Conservation (phyloP, 805 yeast species). For the Tetrapisispora iriomotensis region DNA sequence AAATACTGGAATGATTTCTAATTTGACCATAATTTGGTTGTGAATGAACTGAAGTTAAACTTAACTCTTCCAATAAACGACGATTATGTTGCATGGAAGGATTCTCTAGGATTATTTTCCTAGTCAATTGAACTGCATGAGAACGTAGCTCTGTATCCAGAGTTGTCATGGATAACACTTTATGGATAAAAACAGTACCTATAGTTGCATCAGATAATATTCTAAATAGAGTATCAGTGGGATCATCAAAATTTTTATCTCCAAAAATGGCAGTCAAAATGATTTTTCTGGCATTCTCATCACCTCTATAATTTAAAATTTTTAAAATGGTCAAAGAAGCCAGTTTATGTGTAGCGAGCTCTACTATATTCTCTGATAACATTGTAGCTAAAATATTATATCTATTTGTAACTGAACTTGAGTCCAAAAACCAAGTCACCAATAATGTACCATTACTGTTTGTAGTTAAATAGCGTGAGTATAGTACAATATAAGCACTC, state of each 20-base stretch:
- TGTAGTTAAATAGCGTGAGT: conserved; percentile 68
- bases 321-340: conserved; percentile 78
- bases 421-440: conserved; percentile 90
- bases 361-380: conserved; percentile 51
- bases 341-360: conserved; percentile 67
- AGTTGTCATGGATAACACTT: conserved; percentile 65
- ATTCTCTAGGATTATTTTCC: conserved; percentile 50
- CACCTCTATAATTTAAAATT: conserved; percentile 60
- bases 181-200: conserved; percentile 71
- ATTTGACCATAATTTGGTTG: background rate
- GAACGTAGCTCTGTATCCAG: conserved; percentile 47
- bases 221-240: conserved; percentile 42
- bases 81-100: conserved; percentile 67
- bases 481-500: conserved; percentile 66
- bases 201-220: conserved; percentile 59
- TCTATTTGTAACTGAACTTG: conserved; percentile 57
- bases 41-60: conserved; percentile 32
- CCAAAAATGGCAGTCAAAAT: conserved; percentile 64
- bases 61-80: conserved; percentile 86
- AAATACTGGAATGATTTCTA: conserved; percentile 9
- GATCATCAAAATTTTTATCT: conserved; percentile 28
- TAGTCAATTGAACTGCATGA: conserved; percentile 50
- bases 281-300: conserved; percentile 47
- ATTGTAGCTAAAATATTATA: conserved; percentile 55
- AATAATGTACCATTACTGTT: conserved; percentile 83